These are phyloP conservation scores for Trichoderma oligosporum DNA, from an alignment of 2,329 filamentous ascomycete genomes.

Conservation along the genomic window DNA sequence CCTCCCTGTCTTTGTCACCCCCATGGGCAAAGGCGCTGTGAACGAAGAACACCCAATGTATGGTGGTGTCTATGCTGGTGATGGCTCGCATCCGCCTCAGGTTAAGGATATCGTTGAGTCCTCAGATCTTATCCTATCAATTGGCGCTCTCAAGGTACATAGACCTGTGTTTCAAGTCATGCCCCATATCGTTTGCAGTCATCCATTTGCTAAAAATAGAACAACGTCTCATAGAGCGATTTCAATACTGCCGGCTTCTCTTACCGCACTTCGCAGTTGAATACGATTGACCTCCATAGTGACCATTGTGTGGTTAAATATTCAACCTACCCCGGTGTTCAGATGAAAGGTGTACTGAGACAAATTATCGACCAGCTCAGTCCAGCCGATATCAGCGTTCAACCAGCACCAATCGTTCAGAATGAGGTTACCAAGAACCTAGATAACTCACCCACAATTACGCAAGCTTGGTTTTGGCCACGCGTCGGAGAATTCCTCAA, in stretches of 20 bases:
- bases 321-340: slow-evolving; percentile 72
- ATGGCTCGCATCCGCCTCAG: slow-evolving; percentile 61
- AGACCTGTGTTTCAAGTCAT: too few species aligned
- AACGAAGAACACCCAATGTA: slow-evolving; percentile 73
- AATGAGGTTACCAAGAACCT: slow-evolving; percentile 46
- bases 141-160: slow-evolving; percentile 58
- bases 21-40: slow-evolving; percentile 84
- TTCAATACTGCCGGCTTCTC: slow-evolving; percentile 83
- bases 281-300: slow-evolving; percentile 78
- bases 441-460: slow-evolving; percentile 49
- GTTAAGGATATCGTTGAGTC: slow-evolving; percentile 63
- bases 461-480: slow-evolving; percentile 74
- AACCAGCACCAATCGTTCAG: slow-evolving; percentile 50
- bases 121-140: slow-evolving; percentile 66
- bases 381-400: slow-evolving; percentile 53
- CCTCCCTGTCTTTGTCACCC: slow-evolving; percentile 80
- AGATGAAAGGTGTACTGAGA: slow-evolving; percentile 72
- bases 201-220: background rate
- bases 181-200: background rate
- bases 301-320: slow-evolving; percentile 69
- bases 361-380: slow-evolving; percentile 63
- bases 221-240: slow-evolving; percentile 51
- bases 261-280: slow-evolving; percentile 71
- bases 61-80: slow-evolving; percentile 81
- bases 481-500: slow-evolving; percentile 68